Base-by-base conservation (phyloP, 441 rosid species). In the Gossypium laxum region DNA sequence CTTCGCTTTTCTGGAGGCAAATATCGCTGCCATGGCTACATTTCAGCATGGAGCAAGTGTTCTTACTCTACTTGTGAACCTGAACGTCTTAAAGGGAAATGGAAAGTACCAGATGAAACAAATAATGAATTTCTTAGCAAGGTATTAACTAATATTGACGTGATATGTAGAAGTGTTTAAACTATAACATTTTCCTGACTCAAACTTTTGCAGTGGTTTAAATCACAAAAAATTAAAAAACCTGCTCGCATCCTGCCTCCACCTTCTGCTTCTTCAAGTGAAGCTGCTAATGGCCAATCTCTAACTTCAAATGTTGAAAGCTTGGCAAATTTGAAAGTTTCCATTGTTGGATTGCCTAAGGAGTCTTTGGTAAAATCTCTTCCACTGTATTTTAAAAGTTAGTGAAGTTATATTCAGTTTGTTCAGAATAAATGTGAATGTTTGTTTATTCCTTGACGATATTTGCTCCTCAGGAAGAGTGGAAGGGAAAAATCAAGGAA, bases 41-140 rank as follows among this genome's bases (percentile, higher is more conserved):
- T 84, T 32, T 88, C 97, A 7, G 99, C 80, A 78, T 94, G 98
- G 97, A 94, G 94, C 84, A 94, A 90, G 83, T 94, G 99, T 75
- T 83, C 97, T 28, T 85, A 85, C 76, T 77, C 92, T 69, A 85
- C 90, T 82, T 54, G 56, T 67, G 94, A 91, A 78, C 98, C 95
- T 60, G 84, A 82, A 72, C 91, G 86, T 41, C 77, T 81, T 71
- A 85, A 81, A 77, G 88, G 86, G 81, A 89, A 92, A 82, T 92
- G 98, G 97, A 89, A 86, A 82, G 79, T 94, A 32, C 97, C 96
- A 12, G 93, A 85, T 67, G 91, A 77, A 75, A 84, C 85, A 1
- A 74, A 82, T 14, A 91, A 86, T 81, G 82, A 85, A 66, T 90
- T 78, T 82, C 93, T 94, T 68, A 72, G 71, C 73, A 85, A 89